Percentiles rank a stretch among this genome's conserved stretches.
These are phyloP conservation scores for Aureobasidium namibiae DNA, from an alignment of 2,329 filamentous ascomycete genomes.

Conservation along the genomic window DNA sequence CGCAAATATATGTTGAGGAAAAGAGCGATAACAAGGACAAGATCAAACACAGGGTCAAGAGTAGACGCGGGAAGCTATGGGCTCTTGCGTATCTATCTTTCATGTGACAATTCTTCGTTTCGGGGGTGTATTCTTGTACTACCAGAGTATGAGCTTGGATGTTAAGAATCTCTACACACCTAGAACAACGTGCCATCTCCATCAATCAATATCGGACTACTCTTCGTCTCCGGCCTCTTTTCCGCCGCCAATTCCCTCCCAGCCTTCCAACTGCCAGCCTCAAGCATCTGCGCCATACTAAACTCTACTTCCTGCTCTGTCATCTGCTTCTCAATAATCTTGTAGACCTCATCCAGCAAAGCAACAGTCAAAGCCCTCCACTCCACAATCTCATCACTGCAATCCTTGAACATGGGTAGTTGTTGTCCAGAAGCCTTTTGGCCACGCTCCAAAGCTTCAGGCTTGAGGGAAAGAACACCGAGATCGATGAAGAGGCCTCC, in stretches of 20 bases:
- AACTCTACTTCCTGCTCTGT: constrained; percentile 45
- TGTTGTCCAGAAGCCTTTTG: constrained; percentile 54
- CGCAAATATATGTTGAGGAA: too few relatives aligned
- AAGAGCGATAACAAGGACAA: too few relatives aligned
- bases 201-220: constrained; percentile 31
- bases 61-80: too few relatives aligned
- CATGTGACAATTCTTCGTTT: too few relatives aligned
- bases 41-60: too few relatives aligned
- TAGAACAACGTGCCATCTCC: constrained; percentile 35
- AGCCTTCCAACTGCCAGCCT: constrained; percentile 94
- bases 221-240: constrained; percentile 26
- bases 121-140: too few relatives aligned
- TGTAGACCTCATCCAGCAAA: constrained; percentile 57
- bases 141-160: too few relatives aligned
- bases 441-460: constrained; percentile 42
- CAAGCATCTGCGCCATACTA: constrained; percentile 75
- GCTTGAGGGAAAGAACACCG: constrained; percentile 45
- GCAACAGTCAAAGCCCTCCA: constrained; percentile 65
- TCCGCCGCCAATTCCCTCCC: constrained; percentile 34
- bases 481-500: constrained; percentile 69
- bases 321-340: constrained; percentile 56
- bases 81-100: too few relatives aligned
- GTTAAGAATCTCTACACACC: neutral
- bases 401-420: constrained; percentile 57
- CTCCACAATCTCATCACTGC: constrained; percentile 66